phyloP scores from a whole-genome alignment of 768 basidiomycete genomes.

The Mycena indigotica region DNA sequence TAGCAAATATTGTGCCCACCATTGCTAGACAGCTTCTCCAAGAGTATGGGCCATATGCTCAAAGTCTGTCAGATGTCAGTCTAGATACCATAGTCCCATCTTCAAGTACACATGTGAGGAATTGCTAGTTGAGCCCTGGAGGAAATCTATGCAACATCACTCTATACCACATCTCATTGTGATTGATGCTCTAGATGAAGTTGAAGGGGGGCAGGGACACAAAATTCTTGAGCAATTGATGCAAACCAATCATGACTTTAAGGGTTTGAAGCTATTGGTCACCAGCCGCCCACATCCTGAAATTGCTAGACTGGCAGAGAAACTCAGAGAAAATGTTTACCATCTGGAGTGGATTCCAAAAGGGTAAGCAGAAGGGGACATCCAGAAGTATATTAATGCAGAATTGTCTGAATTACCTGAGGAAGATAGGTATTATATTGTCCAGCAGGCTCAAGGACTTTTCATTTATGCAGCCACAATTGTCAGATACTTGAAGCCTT shows the following conservation, averaged over 20 bases:
- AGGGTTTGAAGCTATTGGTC: slow-evolving; percentile 1
- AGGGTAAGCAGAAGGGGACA: too few relatives aligned
- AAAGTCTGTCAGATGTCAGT: too few relatives aligned
- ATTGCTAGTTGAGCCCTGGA: too few relatives aligned
- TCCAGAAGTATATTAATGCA: too few relatives aligned
- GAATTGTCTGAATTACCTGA: too few relatives aligned
- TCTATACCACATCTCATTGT: slow-evolving; percentile 22
- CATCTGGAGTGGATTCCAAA: background rate
- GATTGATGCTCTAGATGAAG: slow-evolving; percentile 31
- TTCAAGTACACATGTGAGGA: too few relatives aligned
- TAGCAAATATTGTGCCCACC: slow-evolving; percentile 2
- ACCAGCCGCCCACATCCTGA: slow-evolving; percentile 8
- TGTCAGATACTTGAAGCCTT: slow-evolving; percentile 1
- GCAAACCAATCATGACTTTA: too few relatives aligned
- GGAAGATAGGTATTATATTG: too few relatives aligned
- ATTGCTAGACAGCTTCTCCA: background rate
- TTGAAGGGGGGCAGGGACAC: too few relatives aligned
- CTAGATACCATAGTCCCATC: too few relatives aligned
- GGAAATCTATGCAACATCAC: slow-evolving; percentile 3
- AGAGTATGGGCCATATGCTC: background rate
- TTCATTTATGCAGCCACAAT: slow-evolving; percentile 6
- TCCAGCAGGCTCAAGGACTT: slow-evolving; percentile 1
- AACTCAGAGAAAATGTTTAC: background rate
- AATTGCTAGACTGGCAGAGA: background rate
- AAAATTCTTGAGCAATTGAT: slow-evolving; percentile 9